Percentiles rank a stretch among this genome's conserved stretches.
phyloP scores from a whole-genome alignment of 2,329 filamentous ascomycete species.

The Aspergillus thermomutatus region DNA sequence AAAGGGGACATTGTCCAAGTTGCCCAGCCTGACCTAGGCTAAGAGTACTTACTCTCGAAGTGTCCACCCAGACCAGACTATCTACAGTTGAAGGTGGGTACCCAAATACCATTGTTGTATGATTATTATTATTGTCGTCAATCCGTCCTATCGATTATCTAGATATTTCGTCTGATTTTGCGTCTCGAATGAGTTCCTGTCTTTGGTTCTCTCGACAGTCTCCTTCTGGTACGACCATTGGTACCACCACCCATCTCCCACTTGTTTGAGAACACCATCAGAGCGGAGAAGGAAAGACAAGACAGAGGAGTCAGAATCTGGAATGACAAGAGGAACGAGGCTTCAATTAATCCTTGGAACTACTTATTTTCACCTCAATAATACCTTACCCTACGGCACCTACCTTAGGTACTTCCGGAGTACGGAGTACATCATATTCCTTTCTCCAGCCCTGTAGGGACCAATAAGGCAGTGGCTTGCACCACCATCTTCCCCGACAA shows the following conservation, averaged over 20 bases:
- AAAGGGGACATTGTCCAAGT: neutral
- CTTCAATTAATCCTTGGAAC: no score
- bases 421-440: neutral
- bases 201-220: constrained; percentile 2
- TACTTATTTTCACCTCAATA: neutral
- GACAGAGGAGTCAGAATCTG: neutral
- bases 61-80: constrained; percentile 13
- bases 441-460: constrained; percentile 18
- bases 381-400: neutral
- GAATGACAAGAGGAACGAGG: neutral
- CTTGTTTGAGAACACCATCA: neutral
- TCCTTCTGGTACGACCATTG: neutral
- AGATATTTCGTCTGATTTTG: neutral
- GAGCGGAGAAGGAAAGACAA: neutral
- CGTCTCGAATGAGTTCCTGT: constrained; percentile 6
- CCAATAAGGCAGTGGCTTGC: constrained; percentile 19
- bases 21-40: no score
- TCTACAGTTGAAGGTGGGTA: constrained; percentile 15
- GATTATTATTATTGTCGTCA: constrained; percentile 12
- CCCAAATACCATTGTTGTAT: constrained; percentile 22
- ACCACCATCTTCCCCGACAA: constrained; percentile 13
- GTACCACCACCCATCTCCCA: neutral
- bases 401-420: neutral
- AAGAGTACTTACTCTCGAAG: neutral
- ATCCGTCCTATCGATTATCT: neutral